Conservation (phyloP, 805 yeast species). For the Metschnikowia henanensis region DNA sequence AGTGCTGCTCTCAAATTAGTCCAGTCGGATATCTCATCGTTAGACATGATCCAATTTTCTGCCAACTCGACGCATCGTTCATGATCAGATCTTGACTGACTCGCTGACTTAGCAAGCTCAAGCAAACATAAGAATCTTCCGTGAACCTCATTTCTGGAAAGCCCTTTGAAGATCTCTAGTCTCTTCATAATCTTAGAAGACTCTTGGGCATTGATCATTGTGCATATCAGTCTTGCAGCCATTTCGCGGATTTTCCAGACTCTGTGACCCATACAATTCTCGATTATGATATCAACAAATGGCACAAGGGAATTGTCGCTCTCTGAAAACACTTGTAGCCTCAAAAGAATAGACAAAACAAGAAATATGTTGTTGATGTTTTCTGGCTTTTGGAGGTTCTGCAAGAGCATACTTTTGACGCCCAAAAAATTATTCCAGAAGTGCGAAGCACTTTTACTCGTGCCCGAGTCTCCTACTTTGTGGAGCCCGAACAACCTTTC, state of each 20-base stretch:
- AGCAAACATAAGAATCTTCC: slow-evolving; percentile 13
- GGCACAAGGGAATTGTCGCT: slow-evolving; percentile 47
- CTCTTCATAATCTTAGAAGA: slow-evolving; percentile 23
- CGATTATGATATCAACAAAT: slow-evolving; percentile 40
- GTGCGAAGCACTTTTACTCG: slow-evolving; percentile 53
- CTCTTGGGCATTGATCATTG: slow-evolving; percentile 34
- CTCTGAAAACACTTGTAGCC: slow-evolving; percentile 62
- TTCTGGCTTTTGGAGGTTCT: slow-evolving; percentile 31
- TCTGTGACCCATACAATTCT: slow-evolving; percentile 44
- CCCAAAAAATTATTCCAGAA: slow-evolving; percentile 69
- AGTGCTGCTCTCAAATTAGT: slow-evolving; percentile 11
- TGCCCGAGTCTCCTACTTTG: slow-evolving; percentile 32
- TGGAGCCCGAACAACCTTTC: slow-evolving; percentile 74
- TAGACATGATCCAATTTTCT: slow-evolving; percentile 1
- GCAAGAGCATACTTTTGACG: slow-evolving; percentile 49
- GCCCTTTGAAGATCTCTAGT: slow-evolving; percentile 6
- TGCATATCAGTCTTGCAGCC: slow-evolving; percentile 70
- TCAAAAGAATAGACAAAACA: slow-evolving; percentile 66
- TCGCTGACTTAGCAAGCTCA: slow-evolving; percentile 13
- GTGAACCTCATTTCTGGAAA: slow-evolving; percentile 9
- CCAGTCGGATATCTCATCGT: slow-evolving; percentile 37
- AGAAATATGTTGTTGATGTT: slow-evolving; percentile 65
- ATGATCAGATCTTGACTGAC: slow-evolving; percentile 3
- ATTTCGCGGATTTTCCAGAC: slow-evolving; percentile 88
- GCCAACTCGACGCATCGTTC: slow-evolving; percentile 28